Base-by-base conservation (phyloP, 2,329 filamentous ascomycete genomes). In the Tolypocladium nubicola region DNA sequence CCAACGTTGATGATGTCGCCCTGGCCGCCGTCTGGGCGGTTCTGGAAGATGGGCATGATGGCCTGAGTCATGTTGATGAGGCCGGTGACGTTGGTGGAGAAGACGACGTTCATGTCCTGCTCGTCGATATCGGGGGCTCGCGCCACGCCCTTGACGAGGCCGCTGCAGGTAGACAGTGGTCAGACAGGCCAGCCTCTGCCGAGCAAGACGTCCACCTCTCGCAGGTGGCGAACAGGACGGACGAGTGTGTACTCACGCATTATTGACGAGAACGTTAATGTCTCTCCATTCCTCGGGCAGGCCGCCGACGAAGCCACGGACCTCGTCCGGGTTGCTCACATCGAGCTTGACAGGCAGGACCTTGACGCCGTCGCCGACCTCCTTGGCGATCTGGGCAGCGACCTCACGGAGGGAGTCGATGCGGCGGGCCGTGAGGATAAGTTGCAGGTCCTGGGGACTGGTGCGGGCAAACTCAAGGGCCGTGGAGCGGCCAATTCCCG, bases 1-100 rank as follows among this genome's bases (percentile, higher is more conserved):
- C 92, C 92, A 67, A 97, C 76, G 69, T 97, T 97, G 76, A 99
- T 96, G 70, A 99, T 92, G 70, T 97, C 94, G 65, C 93, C 93
- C 49, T 82, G 78, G 58, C 91, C 92, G 59, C 88, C 87, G 57
- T 93, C 80, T 68, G 75, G 83, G 72, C 81, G 89, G 65, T 82
- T 78, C 73, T 90, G 87, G 79, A 92, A 95, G 69, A 91, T 85
- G 55, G 89, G 85, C 21, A 97, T 73, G 47, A 97, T 79, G 52
- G 89, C 89, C 78, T 99, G 94, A 0, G 94, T 97, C 88, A 97
- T 90, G 78, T 93, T 89, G 77, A 99, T 94, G 39, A 99, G 79
- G 35, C 94, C 94, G 2, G 88, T 94, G 55, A 97, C 92, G 71
- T 99, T 99, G 58, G 94, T 97, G 52, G 82, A 76, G 69, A 97